phyloP scores from a whole-genome alignment of 148 eudicot genomes.

The Vaccinium darrowii region DNA sequence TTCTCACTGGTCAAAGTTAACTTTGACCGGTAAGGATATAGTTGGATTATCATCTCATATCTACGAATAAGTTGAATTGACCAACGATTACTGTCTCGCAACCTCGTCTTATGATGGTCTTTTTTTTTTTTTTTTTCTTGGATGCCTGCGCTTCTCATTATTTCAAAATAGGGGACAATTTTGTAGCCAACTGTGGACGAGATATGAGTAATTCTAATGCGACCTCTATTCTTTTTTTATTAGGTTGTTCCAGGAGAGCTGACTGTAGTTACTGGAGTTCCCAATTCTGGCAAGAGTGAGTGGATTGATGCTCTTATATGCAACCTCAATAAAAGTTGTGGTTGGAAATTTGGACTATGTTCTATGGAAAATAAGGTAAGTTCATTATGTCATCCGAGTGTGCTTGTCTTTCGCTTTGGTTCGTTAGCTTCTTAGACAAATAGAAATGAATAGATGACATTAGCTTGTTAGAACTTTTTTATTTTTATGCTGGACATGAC shows the following conservation, averaged over 20 bases:
- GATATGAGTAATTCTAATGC: not conserved
- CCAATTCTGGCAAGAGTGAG: constrained; percentile 98
- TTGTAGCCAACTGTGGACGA: not conserved
- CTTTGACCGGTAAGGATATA: too few relatives aligned
- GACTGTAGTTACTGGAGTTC: constrained; percentile 93
- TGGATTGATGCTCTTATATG: constrained; percentile 97
- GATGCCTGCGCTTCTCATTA: not conserved
- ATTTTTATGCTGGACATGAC: not conserved
- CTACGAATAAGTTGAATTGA: too few relatives aligned
- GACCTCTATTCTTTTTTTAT: not conserved
- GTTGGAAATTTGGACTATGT: constrained; percentile 94
- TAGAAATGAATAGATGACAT: not conserved
- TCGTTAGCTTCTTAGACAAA: not conserved
- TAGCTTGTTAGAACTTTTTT: not conserved
- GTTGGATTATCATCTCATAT: too few relatives aligned
- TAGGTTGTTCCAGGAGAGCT: constrained; percentile 98
- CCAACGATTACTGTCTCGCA: too few relatives aligned
- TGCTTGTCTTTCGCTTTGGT: not conserved
- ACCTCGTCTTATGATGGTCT: too few relatives aligned
- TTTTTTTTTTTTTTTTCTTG: not conserved
- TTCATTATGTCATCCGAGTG: constrained; percentile 3
- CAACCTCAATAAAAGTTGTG: constrained; percentile 69
- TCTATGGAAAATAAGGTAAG: constrained; percentile 95
- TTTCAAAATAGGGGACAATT: not conserved
- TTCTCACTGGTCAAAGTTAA: too few relatives aligned